Base-by-base conservation (phyloP, 768 basidiomycete genomes). In the Suillus clintonianus region DNA sequence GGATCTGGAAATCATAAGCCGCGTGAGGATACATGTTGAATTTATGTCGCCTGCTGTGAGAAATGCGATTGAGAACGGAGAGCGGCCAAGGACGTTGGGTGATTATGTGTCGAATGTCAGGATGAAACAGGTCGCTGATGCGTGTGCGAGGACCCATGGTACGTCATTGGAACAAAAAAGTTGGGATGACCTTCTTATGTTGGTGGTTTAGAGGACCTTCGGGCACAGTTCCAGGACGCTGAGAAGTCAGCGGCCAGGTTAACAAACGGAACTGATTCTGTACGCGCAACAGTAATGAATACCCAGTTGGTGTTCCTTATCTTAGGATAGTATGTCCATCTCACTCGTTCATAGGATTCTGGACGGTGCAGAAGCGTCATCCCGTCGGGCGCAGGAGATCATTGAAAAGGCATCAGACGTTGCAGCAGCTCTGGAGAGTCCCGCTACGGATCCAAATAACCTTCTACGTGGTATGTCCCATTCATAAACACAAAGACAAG, bases 41-140 rank as follows among this genome's bases (percentile, higher is more conserved):
- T 94, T 94, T 67, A 78, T 93, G 76, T 91, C 89, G 17, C 78
- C 83, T 8, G 78, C 85, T 2, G 85, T 88, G 58, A 81, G 89
- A 41, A 87, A 82, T 67, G 86, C 89, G 3, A 90, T 92, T 50
- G 90, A 92, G 63, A 80, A 83, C 0, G 92, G 91, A 4, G 88
- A 87, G 62, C 83, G 80, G 61, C 83, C 83, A 15, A 81, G 92
- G 51, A 90, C 89, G 13, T 74, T 95, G 45, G 91, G 89, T 13
- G 91, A 92, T 72, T 95, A 94, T 74, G 91, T 95, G 30, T 89
- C 89, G 17, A 83, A 81, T 67, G 84, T 80, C 57, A 92, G 89
- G 78, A 95, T 95, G 92, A 83, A 81, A 68, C 85, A 90, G 71
- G 92, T 95, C 1, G 90, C 86, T 3, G 89, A 89, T 17, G 86